Evolutionary conservation across 2,329 filamentous ascomycete genomes (phyloP).

Genomic region (Ascomycota sp.): DNA sequence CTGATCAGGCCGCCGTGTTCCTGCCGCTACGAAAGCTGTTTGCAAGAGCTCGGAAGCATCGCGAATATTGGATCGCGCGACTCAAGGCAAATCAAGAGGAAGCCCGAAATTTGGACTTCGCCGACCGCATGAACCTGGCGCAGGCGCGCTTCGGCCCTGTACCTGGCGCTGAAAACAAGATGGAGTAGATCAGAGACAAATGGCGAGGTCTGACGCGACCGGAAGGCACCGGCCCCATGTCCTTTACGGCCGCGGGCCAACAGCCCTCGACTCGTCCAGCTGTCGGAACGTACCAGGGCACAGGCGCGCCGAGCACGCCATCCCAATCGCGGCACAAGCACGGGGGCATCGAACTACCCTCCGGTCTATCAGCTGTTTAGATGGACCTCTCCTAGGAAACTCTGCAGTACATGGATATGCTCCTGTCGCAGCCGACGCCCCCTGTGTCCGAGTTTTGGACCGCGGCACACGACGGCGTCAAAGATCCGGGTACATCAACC

Average conservation of each 20-base stretch:
- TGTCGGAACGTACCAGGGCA: not conserved
- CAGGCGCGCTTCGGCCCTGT: slow-evolving; percentile 26
- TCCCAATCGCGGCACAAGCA: slow-evolving; percentile 4
- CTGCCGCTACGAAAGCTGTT: slow-evolving; percentile 33
- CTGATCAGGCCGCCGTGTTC: slow-evolving; percentile 27
- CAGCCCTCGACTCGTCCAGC: not conserved
- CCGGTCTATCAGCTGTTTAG: not conserved
- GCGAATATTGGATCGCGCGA: slow-evolving; percentile 27
- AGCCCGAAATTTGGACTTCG: slow-evolving; percentile 25
- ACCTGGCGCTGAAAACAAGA: slow-evolving; percentile 22
- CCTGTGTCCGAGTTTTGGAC: slow-evolving; percentile 15
- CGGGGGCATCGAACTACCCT: no score
- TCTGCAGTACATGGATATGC: slow-evolving; percentile 15
- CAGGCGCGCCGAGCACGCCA: not conserved
- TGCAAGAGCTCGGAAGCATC: slow-evolving; percentile 28
- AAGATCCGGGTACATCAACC: not conserved
- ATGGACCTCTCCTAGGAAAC: slow-evolving; percentile 10
- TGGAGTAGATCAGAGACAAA: slow-evolving; percentile 24
- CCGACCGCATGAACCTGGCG: slow-evolving; percentile 22
- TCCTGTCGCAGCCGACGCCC: slow-evolving; percentile 17
- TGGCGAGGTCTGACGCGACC: slow-evolving; percentile 29
- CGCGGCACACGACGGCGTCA: slow-evolving; percentile 1
- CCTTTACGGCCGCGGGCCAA: slow-evolving; percentile 1
- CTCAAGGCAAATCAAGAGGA: slow-evolving; percentile 27
- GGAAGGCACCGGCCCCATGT: slow-evolving; percentile 7